Percentiles rank a stretch among this genome's conserved stretches.
Conservation (phyloP, 148 eudicot genomes). For the Amaranthus hypochondriacus region DNA sequence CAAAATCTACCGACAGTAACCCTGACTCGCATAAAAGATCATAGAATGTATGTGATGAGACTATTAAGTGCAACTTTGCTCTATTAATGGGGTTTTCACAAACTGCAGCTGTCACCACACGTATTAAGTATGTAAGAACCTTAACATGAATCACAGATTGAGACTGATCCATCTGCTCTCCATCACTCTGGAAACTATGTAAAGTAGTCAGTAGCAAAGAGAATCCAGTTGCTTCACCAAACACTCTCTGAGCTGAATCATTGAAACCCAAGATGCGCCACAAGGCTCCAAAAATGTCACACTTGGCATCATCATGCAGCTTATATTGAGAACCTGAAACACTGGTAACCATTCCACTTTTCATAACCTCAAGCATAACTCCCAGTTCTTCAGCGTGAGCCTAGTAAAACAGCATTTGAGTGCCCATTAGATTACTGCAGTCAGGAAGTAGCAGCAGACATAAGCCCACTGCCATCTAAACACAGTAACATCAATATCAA, state of each 20-base stretch:
- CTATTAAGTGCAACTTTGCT: conserved; percentile 56
- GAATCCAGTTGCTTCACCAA: conserved; percentile 98
- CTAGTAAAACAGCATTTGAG: conserved; percentile 36
- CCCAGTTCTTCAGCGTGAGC: conserved; percentile 92
- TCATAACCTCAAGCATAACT: conserved; percentile 71
- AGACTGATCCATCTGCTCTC: conserved; percentile 39
- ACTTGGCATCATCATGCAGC: conserved; percentile 78
- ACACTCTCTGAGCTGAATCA: conserved; percentile 78
- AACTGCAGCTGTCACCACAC: conserved; percentile 77
- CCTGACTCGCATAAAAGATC: conserved; percentile 89
- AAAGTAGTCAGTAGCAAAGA: conserved; percentile 85
- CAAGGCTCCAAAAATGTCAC: conserved; percentile 84
- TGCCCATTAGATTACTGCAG: background rate
- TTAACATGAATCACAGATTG: conserved; percentile 40
- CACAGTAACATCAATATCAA: too few species aligned
- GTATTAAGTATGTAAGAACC: conserved; percentile 79
- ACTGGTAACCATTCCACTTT: conserved; percentile 91
- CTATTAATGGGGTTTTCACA: conserved; percentile 76
- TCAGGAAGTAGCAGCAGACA: background rate
- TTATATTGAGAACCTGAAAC: conserved; percentile 72
- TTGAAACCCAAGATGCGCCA: conserved; percentile 91
- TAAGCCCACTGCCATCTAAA: background rate
- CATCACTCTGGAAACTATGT: conserved; percentile 72
- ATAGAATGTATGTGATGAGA: conserved; percentile 78
- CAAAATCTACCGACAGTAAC: conserved; percentile 75